Evolutionary conservation across 2,329 filamentous ascomycete genomes (phyloP), one percentile per base, ranked within the genome.

Genomic region (Aspergillus puulaauensis): DNA sequence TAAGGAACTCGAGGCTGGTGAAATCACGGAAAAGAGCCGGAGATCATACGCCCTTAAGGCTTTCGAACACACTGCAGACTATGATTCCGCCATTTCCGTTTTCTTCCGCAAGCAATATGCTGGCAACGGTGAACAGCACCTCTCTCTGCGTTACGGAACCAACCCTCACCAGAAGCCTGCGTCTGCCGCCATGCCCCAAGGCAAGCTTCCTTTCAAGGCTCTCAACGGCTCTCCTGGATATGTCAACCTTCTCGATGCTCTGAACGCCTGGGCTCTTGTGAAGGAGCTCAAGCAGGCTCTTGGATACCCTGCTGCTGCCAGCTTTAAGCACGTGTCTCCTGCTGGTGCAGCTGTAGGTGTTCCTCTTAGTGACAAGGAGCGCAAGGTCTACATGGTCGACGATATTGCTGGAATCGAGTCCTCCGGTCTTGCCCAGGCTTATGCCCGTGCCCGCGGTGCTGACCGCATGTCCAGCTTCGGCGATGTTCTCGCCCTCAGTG

Each of bases 391-490:
- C 83, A 97, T 99, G 83, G 95, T 99, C 58, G 91, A 96, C 71
- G 95, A 97, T 72, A 96, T 99, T 68, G 85, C 87, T 60, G 93
- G 91, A 54, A 87, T 99, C 62, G 91, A 96, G 77, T 85, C 84
- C 47, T 98, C 93, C 8, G 83, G 83, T 44, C 86, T 98, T 33
- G 95, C 95, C 23, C 93, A 96, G 79, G 95, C 95, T 40, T 99
- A 99, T 71, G 93, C 95, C 58, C 90, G 95, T 73, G 95, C 95
- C 56, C 88, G 95, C 71, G 95, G 95, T 64, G 93, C 95, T 49
- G 95, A 99, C 80, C 90, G 95, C 68, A 98, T 98, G 95, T 96
- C 92, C 77, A 96, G 91, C 80, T 99, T 98, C 72, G 95, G 95
- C 63, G 95, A 99, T 76, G 84, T 98, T 75, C 96, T 98, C 73